These are phyloP conservation scores for Musa balbisiana DNA, from an alignment of 202 grass and related monocot species.

Conservation along the genomic window DNA sequence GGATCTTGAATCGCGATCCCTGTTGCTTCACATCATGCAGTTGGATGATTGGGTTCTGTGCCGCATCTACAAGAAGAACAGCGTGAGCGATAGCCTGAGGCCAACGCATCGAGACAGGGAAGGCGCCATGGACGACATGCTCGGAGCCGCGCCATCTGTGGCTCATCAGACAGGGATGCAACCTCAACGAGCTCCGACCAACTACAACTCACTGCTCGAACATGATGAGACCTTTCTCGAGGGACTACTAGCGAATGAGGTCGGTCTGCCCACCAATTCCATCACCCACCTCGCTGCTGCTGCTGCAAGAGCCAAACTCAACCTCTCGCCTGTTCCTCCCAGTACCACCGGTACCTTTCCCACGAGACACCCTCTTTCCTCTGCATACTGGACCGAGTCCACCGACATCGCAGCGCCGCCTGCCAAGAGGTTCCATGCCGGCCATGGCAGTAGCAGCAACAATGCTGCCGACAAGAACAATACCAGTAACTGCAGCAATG, in stretches of 20 bases:
- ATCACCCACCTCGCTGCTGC: conserved; percentile 24
- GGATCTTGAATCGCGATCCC: no score
- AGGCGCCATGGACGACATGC: conserved; percentile 31
- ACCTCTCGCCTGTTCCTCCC: conserved; percentile 18
- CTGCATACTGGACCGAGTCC: conserved; percentile 41
- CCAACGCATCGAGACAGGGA: conserved; percentile 45
- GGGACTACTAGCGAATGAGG: conserved; percentile 41
- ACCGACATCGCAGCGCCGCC: conserved; percentile 24
- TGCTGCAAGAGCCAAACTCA: conserved; percentile 20
- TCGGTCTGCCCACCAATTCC: conserved; percentile 9
- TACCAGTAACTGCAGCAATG: neutral
- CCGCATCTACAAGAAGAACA: conserved; percentile 97
- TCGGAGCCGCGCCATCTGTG: conserved; percentile 2
- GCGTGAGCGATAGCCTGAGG: conserved; percentile 3
- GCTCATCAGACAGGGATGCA: neutral
- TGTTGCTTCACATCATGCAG: conserved; percentile 26
- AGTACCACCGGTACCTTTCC: conserved; percentile 6
- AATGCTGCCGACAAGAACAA: conserved; percentile 13
- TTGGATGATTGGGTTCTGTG: conserved; percentile 94
- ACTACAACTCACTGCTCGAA: conserved; percentile 44
- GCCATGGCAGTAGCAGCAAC: conserved; percentile 16
- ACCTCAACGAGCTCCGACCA: conserved; percentile 11
- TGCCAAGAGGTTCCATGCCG: conserved; percentile 32
- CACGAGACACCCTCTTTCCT: conserved; percentile 10
- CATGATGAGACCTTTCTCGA: conserved; percentile 68